These are phyloP conservation scores for Penicillium brasilianum DNA, from an alignment of 2,329 filamentous ascomycete genomes.

Conservation along the genomic window DNA sequence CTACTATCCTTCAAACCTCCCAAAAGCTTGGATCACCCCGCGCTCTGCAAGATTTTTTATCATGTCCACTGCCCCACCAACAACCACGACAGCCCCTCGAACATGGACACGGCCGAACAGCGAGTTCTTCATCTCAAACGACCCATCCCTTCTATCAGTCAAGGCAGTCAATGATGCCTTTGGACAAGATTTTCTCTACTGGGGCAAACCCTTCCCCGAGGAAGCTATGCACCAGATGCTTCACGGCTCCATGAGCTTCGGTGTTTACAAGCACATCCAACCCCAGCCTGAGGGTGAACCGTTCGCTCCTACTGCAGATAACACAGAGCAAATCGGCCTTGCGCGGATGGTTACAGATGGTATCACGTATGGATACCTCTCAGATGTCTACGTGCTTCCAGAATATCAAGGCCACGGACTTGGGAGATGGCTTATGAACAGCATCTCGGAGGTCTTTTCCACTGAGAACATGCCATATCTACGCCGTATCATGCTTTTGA, in stretches of 20 bases:
- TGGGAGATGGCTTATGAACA: slow-evolving; percentile 68
- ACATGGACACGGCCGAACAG: slow-evolving; percentile 26
- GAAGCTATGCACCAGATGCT: slow-evolving; percentile 29
- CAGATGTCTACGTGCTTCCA: slow-evolving; percentile 69
- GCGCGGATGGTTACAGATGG: slow-evolving; percentile 71
- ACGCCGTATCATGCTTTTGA: slow-evolving; percentile 60
- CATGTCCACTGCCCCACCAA: slow-evolving; percentile 27
- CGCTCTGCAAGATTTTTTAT: neutral
- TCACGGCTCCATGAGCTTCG: slow-evolving; percentile 28
- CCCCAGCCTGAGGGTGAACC: neutral
- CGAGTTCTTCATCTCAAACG: slow-evolving; percentile 28
- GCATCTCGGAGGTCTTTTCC: slow-evolving; percentile 59
- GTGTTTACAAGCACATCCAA: slow-evolving; percentile 23
- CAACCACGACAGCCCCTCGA: slow-evolving; percentile 15
- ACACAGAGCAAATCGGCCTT: slow-evolving; percentile 59
- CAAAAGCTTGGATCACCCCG: neutral
- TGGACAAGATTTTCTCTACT: slow-evolving; percentile 25
- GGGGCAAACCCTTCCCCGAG: slow-evolving; percentile 25
- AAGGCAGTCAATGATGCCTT: slow-evolving; percentile 29
- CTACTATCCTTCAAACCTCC: neutral
- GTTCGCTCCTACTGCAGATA: slow-evolving; percentile 12
- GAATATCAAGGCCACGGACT: slow-evolving; percentile 66
- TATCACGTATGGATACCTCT: slow-evolving; percentile 70
- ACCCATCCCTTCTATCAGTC: slow-evolving; percentile 24
- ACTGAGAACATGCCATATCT: slow-evolving; percentile 63